Percentiles rank a stretch among this genome's conserved stretches.
Conservation (phyloP, 2,329 filamentous ascomycete species). For the Penicillium decumbens region DNA sequence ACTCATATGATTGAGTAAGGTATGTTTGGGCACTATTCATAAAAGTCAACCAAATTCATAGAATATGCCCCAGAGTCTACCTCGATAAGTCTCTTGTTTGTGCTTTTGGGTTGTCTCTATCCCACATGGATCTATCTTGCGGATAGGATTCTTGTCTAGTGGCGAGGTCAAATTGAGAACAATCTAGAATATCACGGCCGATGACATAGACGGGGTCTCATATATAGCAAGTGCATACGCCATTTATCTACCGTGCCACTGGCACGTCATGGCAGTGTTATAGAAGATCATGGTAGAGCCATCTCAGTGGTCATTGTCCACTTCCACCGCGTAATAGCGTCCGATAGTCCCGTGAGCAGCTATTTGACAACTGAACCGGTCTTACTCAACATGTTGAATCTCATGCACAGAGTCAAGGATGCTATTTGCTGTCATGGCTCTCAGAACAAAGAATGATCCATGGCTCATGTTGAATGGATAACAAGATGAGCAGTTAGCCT, state of each 20-base stretch:
- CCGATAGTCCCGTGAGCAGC: constrained; percentile 6
- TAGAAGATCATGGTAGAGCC: not conserved
- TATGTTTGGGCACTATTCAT: not conserved
- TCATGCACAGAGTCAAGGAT: constrained; percentile 49
- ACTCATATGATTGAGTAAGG: not conserved
- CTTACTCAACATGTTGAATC: constrained; percentile 40
- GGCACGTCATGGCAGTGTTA: constrained; percentile 17
- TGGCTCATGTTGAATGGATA: constrained; percentile 25
- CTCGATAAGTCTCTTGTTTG: not conserved
- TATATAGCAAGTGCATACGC: not conserved
- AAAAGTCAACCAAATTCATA: not conserved
- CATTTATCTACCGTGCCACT: constrained; percentile 1
- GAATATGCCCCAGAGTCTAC: not conserved
- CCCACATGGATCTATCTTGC: not conserved
- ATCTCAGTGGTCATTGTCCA: not conserved
- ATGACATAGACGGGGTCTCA: constrained; percentile 13
- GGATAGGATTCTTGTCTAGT: constrained; percentile 2
- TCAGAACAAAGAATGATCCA: constrained; percentile 27
- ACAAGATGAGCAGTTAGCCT: constrained; percentile 13
- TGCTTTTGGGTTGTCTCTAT: not conserved
- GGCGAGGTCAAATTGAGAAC: constrained; percentile 4
- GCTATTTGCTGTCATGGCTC: constrained; percentile 32
- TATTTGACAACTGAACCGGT: not conserved
- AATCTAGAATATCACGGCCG: constrained; percentile 14
- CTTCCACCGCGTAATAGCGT: constrained; percentile 17